phyloP scores from a whole-genome alignment of 2,329 filamentous ascomycete genomes.

The Aspergillus melleus region DNA sequence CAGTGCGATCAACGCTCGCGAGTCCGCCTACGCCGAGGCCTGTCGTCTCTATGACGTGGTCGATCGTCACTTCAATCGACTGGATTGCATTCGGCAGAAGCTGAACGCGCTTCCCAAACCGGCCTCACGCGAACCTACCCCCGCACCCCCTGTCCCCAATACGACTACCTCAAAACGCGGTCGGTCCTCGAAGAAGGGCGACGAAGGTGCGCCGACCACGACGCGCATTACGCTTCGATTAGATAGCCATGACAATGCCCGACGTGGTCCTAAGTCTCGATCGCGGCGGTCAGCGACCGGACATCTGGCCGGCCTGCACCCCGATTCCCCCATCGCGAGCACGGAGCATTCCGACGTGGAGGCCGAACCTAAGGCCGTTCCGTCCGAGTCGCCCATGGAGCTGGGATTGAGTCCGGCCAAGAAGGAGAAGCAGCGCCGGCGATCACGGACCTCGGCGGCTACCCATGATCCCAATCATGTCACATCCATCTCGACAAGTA shows the following conservation, averaged over 20 bases:
- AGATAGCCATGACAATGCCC: conserved; percentile 27
- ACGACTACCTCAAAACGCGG: conserved; percentile 36
- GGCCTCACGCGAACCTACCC: conserved; percentile 61
- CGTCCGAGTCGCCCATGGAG: conserved; percentile 20
- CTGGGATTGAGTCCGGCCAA: conserved; percentile 31
- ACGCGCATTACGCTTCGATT: conserved; percentile 45
- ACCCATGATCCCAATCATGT: conserved; percentile 3
- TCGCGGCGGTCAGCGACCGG: conserved; percentile 35
- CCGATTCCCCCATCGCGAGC: conserved; percentile 48
- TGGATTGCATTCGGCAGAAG: conserved; percentile 62
- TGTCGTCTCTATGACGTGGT: conserved; percentile 58
- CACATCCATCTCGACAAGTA: conserved; percentile 60
- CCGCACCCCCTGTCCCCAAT: conserved; percentile 35
- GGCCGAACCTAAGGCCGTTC: conserved; percentile 29
- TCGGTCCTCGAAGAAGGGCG: conserved; percentile 40
- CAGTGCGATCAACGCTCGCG: conserved; percentile 55
- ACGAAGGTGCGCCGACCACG: conserved; percentile 27
- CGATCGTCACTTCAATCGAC: conserved; percentile 57
- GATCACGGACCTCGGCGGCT: conserved; percentile 20
- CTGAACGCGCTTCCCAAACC: conserved; percentile 62
- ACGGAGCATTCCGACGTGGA: conserved; percentile 48
- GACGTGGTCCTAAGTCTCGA: conserved; percentile 36
- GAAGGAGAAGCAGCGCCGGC: conserved; percentile 43
- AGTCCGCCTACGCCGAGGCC: conserved; percentile 58
- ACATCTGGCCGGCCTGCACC: conserved; percentile 40